phyloP scores from a whole-genome alignment of 768 basidiomycete species.

The Pleurotus eryngii region DNA sequence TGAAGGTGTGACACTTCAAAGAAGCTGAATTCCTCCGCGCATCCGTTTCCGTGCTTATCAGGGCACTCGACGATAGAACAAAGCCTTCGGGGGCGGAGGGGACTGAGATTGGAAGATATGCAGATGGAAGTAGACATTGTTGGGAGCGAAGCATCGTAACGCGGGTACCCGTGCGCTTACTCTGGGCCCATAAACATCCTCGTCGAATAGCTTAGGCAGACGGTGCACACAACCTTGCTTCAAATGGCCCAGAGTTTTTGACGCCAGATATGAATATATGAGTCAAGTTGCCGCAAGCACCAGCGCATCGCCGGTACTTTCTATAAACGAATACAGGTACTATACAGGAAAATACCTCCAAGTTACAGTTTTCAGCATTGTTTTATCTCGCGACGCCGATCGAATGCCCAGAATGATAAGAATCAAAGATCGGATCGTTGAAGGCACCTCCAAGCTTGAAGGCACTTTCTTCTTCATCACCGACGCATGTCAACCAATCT shows the following conservation, averaged over 20 bases:
- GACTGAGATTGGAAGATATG: neutral
- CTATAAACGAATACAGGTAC: too few species aligned
- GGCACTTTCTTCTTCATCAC: slow-evolving; percentile 12
- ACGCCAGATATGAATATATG: too few species aligned
- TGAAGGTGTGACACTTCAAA: slow-evolving; percentile 4
- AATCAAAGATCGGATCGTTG: slow-evolving; percentile 28
- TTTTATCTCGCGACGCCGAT: neutral
- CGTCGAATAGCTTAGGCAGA: too few species aligned
- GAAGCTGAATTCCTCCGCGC: slow-evolving; percentile 23
- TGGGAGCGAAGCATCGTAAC: neutral
- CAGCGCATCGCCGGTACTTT: too few species aligned
- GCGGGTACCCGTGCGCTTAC: neutral
- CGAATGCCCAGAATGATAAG: slow-evolving; percentile 15
- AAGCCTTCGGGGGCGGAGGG: slow-evolving; percentile 13
- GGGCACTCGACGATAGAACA: slow-evolving; percentile 32
- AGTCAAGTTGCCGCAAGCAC: too few species aligned
- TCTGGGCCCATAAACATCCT: too few species aligned
- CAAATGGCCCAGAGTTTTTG: too few species aligned
- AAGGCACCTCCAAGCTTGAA: slow-evolving; percentile 24
- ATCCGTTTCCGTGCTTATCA: slow-evolving; percentile 25
- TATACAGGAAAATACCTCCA: too few species aligned
- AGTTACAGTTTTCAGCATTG: too few species aligned
- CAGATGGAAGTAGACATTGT: neutral
- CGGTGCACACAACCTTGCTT: too few species aligned
- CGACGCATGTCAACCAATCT: neutral